A percentile compares a stretch with the other conserved stretches of the same genome.
phyloP scores from a whole-genome alignment of 768 basidiomycete species.

The Terana coerulea region DNA sequence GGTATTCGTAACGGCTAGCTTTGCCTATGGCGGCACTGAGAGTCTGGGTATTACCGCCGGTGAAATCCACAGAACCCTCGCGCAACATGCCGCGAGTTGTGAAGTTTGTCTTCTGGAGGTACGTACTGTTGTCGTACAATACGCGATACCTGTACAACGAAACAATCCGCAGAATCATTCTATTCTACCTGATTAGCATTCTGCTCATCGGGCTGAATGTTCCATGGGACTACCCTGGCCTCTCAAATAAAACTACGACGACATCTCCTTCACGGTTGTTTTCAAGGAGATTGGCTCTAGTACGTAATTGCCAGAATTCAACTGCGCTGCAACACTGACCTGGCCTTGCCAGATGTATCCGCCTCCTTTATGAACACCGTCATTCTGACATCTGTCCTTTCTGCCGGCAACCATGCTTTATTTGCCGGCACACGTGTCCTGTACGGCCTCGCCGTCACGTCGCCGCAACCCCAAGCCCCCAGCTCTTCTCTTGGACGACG shows the following conservation, averaged over 20 bases:
- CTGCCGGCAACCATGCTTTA: constrained; percentile 83
- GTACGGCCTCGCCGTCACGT: constrained; percentile 60
- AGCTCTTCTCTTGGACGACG: constrained; percentile 67
- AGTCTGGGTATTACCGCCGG: constrained; percentile 91
- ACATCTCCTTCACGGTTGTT: constrained; percentile 91
- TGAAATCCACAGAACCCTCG: constrained; percentile 84
- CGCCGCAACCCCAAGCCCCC: constrained; percentile 64
- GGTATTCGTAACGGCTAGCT: too few species aligned
- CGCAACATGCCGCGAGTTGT: constrained; percentile 86
- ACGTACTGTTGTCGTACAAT: too few species aligned
- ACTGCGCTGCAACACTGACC: background rate
- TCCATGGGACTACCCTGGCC: constrained; percentile 71
- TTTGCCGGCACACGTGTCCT: constrained; percentile 83
- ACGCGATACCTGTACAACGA: constrained; percentile 2
- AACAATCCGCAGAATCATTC: constrained; percentile 50
- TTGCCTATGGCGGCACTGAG: constrained; percentile 91
- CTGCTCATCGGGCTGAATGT: constrained; percentile 82
- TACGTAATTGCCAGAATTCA: constrained; percentile 32
- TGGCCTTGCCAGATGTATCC: constrained; percentile 44
- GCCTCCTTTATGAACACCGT: constrained; percentile 87
- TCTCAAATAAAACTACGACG: constrained; percentile 65
- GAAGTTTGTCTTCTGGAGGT: constrained; percentile 90
- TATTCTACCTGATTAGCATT: constrained; percentile 79
- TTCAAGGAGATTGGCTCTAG: constrained; percentile 73
- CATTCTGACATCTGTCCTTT: constrained; percentile 76